Evolutionary conservation across 345 rosid species (phyloP).

Genomic region (Populus tremula): DNA sequence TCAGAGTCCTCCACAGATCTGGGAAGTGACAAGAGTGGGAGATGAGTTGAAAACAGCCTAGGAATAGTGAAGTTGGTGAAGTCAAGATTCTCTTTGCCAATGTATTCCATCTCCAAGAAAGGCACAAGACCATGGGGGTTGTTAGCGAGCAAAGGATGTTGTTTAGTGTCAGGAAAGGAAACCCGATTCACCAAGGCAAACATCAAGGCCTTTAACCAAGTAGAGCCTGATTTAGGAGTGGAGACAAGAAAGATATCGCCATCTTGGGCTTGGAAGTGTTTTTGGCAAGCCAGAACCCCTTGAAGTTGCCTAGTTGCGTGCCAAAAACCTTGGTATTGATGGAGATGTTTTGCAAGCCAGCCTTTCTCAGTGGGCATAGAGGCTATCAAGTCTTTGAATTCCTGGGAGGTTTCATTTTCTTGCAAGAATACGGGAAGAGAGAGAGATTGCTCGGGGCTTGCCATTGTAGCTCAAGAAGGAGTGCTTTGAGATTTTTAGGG

Average conservation of each 20-base stretch:
- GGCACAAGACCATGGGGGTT: conserved; percentile 62
- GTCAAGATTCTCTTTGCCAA: conserved; percentile 17
- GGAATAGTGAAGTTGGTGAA: conserved; percentile 34
- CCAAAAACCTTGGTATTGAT: conserved; percentile 59
- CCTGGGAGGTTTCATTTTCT: conserved; percentile 32
- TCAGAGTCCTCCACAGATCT: conserved; percentile 28
- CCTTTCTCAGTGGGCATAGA: conserved; percentile 41
- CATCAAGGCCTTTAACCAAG: conserved; percentile 55
- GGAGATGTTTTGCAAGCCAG: conserved; percentile 32
- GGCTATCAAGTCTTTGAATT: conserved; percentile 34
- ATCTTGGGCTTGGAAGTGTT: conserved; percentile 40
- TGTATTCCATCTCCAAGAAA: conserved; percentile 37
- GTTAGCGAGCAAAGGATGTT: conserved; percentile 47
- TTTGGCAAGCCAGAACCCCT: conserved; percentile 42
- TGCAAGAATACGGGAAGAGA: conserved; percentile 31
- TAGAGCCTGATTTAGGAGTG: conserved; percentile 61
- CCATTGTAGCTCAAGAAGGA: not conserved
- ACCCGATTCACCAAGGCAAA: conserved; percentile 44
- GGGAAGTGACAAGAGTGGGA: conserved; percentile 36
- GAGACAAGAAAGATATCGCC: conserved; percentile 49
- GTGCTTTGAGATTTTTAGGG: too few species aligned
- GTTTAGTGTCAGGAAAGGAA: conserved; percentile 5
- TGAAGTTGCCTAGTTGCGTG: conserved; percentile 29
- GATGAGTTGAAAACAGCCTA: conserved; percentile 44
- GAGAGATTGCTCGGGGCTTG: not conserved